These are phyloP conservation scores for Xerocomus nothofagi DNA, from an alignment of 1,284 basidiomycete species.

Conservation along the genomic window DNA sequence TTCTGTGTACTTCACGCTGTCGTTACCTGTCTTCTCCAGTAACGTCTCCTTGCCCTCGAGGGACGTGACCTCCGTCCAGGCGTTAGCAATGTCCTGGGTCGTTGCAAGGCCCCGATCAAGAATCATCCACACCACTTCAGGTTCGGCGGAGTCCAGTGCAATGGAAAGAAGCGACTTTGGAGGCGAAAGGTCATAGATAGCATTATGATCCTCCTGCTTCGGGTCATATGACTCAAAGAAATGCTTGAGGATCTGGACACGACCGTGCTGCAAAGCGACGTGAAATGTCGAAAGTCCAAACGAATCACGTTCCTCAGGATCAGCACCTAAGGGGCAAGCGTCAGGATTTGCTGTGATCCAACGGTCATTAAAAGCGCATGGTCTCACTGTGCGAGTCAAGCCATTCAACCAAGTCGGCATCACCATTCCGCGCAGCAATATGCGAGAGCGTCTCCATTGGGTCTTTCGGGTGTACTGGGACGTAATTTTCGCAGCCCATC, in stretches of 20 bases:
- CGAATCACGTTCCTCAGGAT: constrained; percentile 65
- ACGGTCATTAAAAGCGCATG: constrained; percentile 24
- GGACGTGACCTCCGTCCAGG: constrained; percentile 51
- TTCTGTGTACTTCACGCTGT: constrained; percentile 46
- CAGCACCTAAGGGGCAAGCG: constrained; percentile 51
- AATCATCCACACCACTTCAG: constrained; percentile 61
- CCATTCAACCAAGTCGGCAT: constrained; percentile 62
- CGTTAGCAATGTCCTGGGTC: constrained; percentile 46
- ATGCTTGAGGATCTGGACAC: constrained; percentile 49
- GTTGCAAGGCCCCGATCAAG: constrained; percentile 56
- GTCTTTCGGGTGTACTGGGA: constrained; percentile 48
- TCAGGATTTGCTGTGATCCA: constrained; percentile 22
- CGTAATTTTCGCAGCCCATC: constrained; percentile 53
- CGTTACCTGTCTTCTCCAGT: constrained; percentile 28
- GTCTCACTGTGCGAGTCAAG: constrained; percentile 64
- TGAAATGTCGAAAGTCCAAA: constrained; percentile 63
- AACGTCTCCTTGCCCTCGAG: constrained; percentile 33
- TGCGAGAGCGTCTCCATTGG: constrained; percentile 66
- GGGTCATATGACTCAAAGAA: constrained; percentile 60
- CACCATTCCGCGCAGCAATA: constrained; percentile 55
- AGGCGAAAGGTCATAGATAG: constrained; percentile 46
- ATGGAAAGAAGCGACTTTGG: constrained; percentile 50
- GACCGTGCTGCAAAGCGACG: constrained; percentile 54
- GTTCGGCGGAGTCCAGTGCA: constrained; percentile 56
- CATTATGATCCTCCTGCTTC: constrained; percentile 42